Evolutionary conservation across 805 yeast genomes (phyloP).

Genomic region (Groenewaldozyma salmanticensis): DNA sequence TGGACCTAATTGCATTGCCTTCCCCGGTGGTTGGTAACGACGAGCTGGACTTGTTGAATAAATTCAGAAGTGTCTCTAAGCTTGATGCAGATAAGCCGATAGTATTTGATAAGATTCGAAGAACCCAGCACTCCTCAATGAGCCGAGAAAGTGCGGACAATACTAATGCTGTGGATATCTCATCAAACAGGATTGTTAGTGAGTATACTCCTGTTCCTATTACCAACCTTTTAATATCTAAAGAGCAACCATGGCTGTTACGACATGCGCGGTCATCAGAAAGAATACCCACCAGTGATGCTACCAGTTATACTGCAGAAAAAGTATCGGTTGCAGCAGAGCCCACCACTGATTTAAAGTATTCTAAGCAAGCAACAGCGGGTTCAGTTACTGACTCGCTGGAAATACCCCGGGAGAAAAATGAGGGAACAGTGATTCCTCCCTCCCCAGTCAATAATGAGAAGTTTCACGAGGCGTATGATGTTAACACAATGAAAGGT

Average conservation of each 20-base stretch:
- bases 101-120: slow-evolving; percentile 8
- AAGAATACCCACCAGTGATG: neutral
- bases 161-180: neutral
- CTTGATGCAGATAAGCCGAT: neutral
- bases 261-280: neutral
- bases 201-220: slow-evolving; percentile 10
- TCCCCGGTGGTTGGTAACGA: slow-evolving; percentile 11
- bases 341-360: no score
- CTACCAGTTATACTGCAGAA: no score
- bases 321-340: no score
- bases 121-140: neutral
- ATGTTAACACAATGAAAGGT: slow-evolving; percentile 12
- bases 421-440: neutral
- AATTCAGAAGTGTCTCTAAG: neutral
- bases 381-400: no score
- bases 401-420: no score
- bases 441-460: neutral
- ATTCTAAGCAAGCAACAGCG: no score
- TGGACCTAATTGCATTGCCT: slow-evolving; percentile 11
- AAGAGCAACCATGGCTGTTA: neutral
- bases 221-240: neutral
- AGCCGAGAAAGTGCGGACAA: neutral
- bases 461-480: slow-evolving; percentile 23
- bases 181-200: slow-evolving; percentile 6
- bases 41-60: slow-evolving; percentile 2